Percentiles rank a stretch among this genome's conserved stretches.
phyloP scores from a whole-genome alignment of 163 green algal genomes.

The Scenedesmus sp. region DNA sequence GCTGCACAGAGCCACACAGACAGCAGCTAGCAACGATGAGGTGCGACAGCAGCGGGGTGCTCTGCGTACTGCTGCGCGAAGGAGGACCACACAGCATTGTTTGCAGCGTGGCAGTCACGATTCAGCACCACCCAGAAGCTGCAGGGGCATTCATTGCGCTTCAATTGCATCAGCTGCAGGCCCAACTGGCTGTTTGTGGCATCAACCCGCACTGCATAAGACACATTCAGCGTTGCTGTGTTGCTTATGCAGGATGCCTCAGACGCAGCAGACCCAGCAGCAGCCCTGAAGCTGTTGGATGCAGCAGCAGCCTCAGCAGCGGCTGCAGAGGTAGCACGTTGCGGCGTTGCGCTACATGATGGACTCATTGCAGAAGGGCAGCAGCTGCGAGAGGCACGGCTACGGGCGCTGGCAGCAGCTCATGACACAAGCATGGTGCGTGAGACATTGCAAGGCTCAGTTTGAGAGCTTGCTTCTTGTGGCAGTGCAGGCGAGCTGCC shows the following conservation, averaged over 20 bases:
- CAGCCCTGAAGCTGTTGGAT: constrained; percentile 28
- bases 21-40: constrained; percentile 65
- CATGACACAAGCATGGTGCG: constrained; percentile 44
- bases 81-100: not conserved
- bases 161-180: too few relatives aligned
- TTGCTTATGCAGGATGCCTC: constrained; percentile 21
- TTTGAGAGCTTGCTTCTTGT: not conserved
- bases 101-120: too few relatives aligned
- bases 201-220: not conserved
- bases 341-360: constrained; percentile 78
- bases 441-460: not conserved
- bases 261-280: constrained; percentile 7
- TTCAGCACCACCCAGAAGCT: too few relatives aligned
- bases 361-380: constrained; percentile 68
- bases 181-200: not conserved
- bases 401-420: constrained; percentile 66
- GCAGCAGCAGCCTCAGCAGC: constrained; percentile 36
- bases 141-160: too few relatives aligned
- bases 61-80: not conserved
- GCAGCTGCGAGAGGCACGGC: constrained; percentile 70
- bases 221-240: not conserved
- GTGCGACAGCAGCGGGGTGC: constrained; percentile 37
- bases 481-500: not conserved
- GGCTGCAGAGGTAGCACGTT: constrained; percentile 48
- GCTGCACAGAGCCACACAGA: constrained; percentile 78